Evolutionary conservation across 345 rosid species (phyloP).

Genomic region (Salix brachista): DNA sequence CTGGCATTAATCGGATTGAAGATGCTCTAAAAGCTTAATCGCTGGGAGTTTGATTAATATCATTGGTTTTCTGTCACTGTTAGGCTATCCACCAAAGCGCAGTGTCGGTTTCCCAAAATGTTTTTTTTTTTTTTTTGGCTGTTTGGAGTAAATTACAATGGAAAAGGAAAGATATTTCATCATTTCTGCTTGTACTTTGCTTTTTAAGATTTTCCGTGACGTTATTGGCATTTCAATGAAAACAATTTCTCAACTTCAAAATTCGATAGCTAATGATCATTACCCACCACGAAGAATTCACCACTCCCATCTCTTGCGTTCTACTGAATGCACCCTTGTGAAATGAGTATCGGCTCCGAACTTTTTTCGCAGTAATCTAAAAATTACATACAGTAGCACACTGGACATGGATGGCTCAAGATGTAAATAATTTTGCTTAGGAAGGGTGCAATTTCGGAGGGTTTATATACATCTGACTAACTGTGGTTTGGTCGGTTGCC

Average conservation of each 20-base stretch:
- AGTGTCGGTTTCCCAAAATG: background rate
- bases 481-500: background rate
- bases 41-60: background rate
- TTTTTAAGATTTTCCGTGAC: no score
- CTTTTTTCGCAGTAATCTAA: no score
- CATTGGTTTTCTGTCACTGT: background rate
- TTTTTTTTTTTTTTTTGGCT: background rate
- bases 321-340: background rate
- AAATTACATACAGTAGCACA: background rate
- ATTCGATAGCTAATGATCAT: no score
- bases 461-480: background rate
- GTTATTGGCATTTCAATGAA: no score
- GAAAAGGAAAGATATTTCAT: background rate
- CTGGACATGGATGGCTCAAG: background rate
- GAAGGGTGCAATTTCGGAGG: background rate
- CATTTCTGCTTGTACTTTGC: background rate
- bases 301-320: background rate
- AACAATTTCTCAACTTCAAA: no score
- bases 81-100: background rate
- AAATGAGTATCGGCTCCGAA: no score
- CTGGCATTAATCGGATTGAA: slow-evolving; percentile 42
- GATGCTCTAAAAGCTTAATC: slow-evolving; percentile 36
- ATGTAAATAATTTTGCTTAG: background rate
- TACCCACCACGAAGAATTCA: background rate
- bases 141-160: background rate